A percentile compares a stretch with the other conserved stretches of the same genome.
Evolutionary conservation across 148 eudicot genomes (phyloP).

Genomic region (Fallopia convolvulus): DNA sequence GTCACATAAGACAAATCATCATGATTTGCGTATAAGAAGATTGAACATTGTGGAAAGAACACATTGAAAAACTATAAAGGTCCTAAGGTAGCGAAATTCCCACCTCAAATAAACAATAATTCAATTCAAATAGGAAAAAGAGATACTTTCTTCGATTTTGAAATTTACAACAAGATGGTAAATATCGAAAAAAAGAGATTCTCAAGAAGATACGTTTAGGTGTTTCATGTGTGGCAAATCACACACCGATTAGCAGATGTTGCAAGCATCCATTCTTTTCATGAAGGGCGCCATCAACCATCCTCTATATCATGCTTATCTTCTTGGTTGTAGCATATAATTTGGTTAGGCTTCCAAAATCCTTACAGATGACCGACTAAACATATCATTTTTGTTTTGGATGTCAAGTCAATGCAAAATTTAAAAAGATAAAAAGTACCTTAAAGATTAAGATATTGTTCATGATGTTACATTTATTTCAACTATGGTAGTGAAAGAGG

Average conservation of each 20-base stretch:
- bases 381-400: conserved; percentile 25
- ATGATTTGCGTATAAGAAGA: too few species aligned
- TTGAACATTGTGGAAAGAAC: too few species aligned
- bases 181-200: too few species aligned
- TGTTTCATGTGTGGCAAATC: conserved; percentile 55
- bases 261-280: conserved; percentile 79
- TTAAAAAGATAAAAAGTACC: background rate
- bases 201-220: too few species aligned
- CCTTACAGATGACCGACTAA: conserved; percentile 33
- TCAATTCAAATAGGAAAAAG: too few species aligned
- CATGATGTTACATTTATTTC: background rate
- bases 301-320: conserved; percentile 72
- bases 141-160: too few species aligned
- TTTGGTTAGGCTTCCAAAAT: conserved; percentile 78
- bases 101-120: too few species aligned
- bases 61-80: too few species aligned
- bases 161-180: too few species aligned
- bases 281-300: conserved; percentile 74
- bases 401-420: conserved; percentile 47
- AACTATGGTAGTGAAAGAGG: background rate
- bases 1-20: too few species aligned
- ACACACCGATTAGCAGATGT: conserved; percentile 67
- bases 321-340: conserved; percentile 75
- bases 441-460: background rate
- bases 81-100: too few species aligned